Evolutionary conservation across 129 eudicot genomes (phyloP).

Genomic region (Flaveria linearis): DNA sequence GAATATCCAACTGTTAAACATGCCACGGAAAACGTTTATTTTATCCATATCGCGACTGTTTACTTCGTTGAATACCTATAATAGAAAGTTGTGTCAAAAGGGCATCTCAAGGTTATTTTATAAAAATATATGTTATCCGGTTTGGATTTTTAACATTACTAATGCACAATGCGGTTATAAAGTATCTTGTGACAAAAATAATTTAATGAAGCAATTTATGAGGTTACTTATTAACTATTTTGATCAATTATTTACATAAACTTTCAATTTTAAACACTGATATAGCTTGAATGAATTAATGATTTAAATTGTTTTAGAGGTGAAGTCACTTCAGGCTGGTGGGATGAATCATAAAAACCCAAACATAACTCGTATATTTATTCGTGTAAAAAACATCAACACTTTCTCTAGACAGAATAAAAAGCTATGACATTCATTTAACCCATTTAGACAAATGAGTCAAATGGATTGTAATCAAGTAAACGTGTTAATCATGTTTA

Average conservation of each 20-base stretch:
- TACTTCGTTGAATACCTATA: constrained; percentile 87
- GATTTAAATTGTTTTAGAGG: background rate
- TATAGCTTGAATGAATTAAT: background rate
- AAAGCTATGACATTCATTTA: background rate
- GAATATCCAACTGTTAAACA: constrained; percentile 77
- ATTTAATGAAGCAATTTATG: too few species aligned
- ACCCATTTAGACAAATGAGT: background rate
- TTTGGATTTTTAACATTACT: background rate
- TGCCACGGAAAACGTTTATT: constrained; percentile 66
- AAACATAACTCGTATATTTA: too few species aligned
- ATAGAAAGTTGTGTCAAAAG: background rate
- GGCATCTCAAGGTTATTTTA: background rate
- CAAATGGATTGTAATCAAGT: background rate
- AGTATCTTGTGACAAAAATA: background rate
- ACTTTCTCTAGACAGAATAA: background rate
- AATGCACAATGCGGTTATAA: background rate
- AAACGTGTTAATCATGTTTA: too few species aligned
- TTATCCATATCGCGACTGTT: constrained; percentile 90
- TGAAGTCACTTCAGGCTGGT: background rate
- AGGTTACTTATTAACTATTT: background rate
- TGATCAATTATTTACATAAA: background rate
- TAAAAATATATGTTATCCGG: background rate
- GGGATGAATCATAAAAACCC: background rate
- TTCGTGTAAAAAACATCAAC: background rate
- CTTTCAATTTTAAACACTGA: background rate